phyloP scores from a whole-genome alignment of 2,329 filamentous ascomycete species.

The Bimuria novae-zelandiae region DNA sequence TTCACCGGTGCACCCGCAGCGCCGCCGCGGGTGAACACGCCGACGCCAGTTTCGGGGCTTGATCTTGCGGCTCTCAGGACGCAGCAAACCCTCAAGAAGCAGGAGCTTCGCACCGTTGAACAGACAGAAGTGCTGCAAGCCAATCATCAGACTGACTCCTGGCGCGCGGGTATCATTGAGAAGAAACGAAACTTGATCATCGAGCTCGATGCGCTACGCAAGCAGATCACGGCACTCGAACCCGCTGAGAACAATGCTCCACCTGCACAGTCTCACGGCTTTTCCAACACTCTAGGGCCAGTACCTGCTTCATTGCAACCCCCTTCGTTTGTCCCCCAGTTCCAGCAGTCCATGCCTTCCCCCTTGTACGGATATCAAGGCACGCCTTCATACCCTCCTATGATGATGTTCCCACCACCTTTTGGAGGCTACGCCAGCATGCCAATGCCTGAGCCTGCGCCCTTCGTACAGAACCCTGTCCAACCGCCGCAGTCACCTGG shows the following conservation, averaged over 20 bases:
- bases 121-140: slow-evolving; percentile 44
- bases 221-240: slow-evolving; percentile 38
- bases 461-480: slow-evolving; percentile 23
- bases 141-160: slow-evolving; percentile 36
- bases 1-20: slow-evolving; percentile 16
- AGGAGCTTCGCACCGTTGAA: slow-evolving; percentile 42
- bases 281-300: slow-evolving; percentile 14
- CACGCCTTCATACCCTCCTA: slow-evolving; percentile 26
- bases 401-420: slow-evolving; percentile 35
- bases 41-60: slow-evolving; percentile 27
- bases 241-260: slow-evolving; percentile 16
- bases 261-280: slow-evolving; percentile 13
- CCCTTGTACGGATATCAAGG: slow-evolving; percentile 30
- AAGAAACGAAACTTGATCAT: slow-evolving; percentile 43
- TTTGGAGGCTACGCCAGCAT: slow-evolving; percentile 27
- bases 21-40: slow-evolving; percentile 23
- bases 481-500: slow-evolving; percentile 32
- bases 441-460: slow-evolving; percentile 23
- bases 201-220: slow-evolving; percentile 43
- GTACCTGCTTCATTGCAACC: slow-evolving; percentile 11
- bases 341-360: slow-evolving; percentile 30
- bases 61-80: slow-evolving; percentile 33
- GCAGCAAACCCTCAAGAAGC: slow-evolving; percentile 37
- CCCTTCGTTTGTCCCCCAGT: slow-evolving; percentile 28
- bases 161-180: slow-evolving; percentile 40